A percentile compares a stretch with the other conserved stretches of the same genome.
Conservation (phyloP, 2,329 filamentous ascomycete species). For the Byssochlamys sp. region DNA sequence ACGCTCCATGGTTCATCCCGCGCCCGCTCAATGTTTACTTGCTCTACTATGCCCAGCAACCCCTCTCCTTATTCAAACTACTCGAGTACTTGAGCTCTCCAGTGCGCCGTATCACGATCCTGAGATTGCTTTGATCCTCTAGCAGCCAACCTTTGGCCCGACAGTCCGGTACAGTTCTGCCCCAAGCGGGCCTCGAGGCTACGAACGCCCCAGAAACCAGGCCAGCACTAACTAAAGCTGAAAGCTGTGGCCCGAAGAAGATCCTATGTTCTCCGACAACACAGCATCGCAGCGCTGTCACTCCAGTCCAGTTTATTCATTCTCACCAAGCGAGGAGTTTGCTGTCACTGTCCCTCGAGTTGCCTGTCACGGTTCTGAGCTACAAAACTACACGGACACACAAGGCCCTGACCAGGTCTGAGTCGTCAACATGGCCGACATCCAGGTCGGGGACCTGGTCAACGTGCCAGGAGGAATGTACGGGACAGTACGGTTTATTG, state of each 20-base stretch:
- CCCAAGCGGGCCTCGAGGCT: background rate
- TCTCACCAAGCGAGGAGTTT: background rate
- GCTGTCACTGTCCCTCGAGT: background rate
- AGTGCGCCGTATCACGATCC: background rate
- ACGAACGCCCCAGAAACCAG: background rate
- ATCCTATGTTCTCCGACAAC: conserved; percentile 3
- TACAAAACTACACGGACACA: background rate
- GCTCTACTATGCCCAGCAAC: background rate
- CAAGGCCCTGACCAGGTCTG: background rate
- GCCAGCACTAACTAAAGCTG: background rate
- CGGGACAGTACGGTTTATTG: conserved; percentile 81
- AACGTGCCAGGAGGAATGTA: conserved; percentile 91
- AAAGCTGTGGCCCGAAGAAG: background rate
- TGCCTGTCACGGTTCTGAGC: background rate
- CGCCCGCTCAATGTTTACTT: background rate
- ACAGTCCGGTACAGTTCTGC: background rate
- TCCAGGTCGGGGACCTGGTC: conserved; percentile 71
- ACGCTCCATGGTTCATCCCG: background rate
- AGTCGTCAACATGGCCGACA: conserved; percentile 33
- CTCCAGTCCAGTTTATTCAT: background rate
- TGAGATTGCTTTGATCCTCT: background rate
- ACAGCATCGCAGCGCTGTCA: conserved; percentile 2
- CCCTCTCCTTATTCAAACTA: background rate
- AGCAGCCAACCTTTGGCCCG: background rate
- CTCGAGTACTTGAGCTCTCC: background rate